These are phyloP conservation scores for Pleurotus djamor DNA, from an alignment of 768 basidiomycete species.

Conservation along the genomic window DNA sequence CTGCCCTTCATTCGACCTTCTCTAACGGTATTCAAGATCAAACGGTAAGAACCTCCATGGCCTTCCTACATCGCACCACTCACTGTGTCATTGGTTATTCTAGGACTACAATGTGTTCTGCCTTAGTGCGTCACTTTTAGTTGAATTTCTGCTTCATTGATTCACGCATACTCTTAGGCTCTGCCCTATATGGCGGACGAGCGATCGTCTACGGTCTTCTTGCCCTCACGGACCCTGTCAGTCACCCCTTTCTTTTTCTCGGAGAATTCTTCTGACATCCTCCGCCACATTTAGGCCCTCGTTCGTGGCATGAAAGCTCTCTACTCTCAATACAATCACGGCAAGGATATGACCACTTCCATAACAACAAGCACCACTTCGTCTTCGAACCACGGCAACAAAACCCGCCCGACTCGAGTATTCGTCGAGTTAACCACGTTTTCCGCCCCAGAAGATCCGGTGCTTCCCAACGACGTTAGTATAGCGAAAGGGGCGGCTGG, in stretches of 20 bases:
- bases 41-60: neutral
- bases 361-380: neutral
- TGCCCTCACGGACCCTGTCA: constrained; percentile 11
- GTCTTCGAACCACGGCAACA: neutral
- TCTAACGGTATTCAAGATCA: constrained; percentile 6
- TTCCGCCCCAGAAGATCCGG: neutral
- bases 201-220: constrained; percentile 12
- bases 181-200: constrained; percentile 12
- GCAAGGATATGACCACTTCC: neutral
- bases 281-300: neutral
- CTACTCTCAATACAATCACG: neutral
- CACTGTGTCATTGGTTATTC: neutral
- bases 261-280: neutral
- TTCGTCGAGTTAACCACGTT: constrained; percentile 1
- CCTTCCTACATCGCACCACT: neutral
- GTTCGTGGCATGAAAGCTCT: neutral
- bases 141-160: neutral
- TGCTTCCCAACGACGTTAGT: neutral
- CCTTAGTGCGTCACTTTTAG: neutral
- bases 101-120: neutral
- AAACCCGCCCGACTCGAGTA: neutral
- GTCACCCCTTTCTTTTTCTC: neutral
- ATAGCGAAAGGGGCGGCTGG: neutral
- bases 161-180: constrained; percentile 1
- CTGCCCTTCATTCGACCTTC: constrained; percentile 3